phyloP scores from a whole-genome alignment of 2,329 filamentous ascomycete genomes.

The Fusarium humuli region DNA sequence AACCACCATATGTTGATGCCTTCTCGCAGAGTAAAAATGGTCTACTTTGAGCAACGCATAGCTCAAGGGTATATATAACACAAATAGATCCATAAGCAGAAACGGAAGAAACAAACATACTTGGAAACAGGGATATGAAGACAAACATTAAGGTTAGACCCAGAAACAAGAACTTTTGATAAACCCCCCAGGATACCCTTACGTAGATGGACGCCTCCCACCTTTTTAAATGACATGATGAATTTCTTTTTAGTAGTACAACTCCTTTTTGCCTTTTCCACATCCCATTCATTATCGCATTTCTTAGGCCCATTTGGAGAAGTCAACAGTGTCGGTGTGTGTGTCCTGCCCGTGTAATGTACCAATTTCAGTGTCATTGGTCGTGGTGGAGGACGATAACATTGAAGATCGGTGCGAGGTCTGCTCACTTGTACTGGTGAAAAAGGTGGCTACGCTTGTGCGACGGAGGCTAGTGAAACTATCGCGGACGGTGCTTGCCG shows the following conservation, averaged over 20 bases:
- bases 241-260: conserved; percentile 31
- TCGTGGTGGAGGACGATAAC: conserved; percentile 63
- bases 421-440: conserved; percentile 67
- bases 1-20: neutral
- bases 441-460: conserved; percentile 74
- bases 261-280: conserved; percentile 8
- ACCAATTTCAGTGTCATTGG: conserved; percentile 65
- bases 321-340: conserved; percentile 54
- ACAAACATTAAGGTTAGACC: conserved; percentile 35
- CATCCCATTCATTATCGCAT: conserved; percentile 1
- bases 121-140: conserved; percentile 17
- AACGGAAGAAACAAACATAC: conserved; percentile 13
- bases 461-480: conserved; percentile 71
- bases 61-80: conserved; percentile 25
- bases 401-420: conserved; percentile 69
- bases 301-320: conserved; percentile 54
- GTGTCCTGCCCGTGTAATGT: conserved; percentile 48
- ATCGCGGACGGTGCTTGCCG: conserved; percentile 66
- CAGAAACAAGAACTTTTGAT: conserved; percentile 46
- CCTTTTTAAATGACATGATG: conserved; percentile 18
- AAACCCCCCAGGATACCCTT: conserved; percentile 35
- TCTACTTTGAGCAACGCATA: conserved; percentile 10
- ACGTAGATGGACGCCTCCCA: conserved; percentile 48
- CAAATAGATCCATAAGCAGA: conserved; percentile 18
- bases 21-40: conserved; percentile 13